phyloP scores from a whole-genome alignment of 2,329 filamentous ascomycete genomes.

The Diaporthe ilicicola region DNA sequence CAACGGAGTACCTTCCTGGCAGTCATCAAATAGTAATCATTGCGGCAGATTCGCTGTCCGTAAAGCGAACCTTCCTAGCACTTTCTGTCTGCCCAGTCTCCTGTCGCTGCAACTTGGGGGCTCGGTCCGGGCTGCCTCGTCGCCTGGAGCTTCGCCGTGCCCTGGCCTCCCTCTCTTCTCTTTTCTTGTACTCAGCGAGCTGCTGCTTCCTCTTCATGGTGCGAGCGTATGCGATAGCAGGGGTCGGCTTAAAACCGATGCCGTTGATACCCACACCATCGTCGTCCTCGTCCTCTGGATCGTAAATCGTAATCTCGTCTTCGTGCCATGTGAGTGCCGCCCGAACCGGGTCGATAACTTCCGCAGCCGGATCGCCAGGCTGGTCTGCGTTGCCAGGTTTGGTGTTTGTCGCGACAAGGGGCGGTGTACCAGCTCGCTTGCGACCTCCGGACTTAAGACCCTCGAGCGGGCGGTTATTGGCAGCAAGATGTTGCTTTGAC shows the following conservation, averaged over 20 bases:
- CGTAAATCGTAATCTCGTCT: constrained; percentile 73
- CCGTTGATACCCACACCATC: constrained; percentile 74
- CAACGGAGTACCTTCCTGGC: background rate
- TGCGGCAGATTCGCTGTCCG: constrained; percentile 45
- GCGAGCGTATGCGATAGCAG: constrained; percentile 66
- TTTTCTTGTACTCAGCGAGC: constrained; percentile 68
- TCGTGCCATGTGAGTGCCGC: constrained; percentile 73
- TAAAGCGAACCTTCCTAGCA: constrained; percentile 50
- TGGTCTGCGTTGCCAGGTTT: constrained; percentile 35
- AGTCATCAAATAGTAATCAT: constrained; percentile 30
- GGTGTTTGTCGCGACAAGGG: constrained; percentile 36
- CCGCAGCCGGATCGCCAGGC: constrained; percentile 44
- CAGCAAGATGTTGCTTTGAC: background rate
- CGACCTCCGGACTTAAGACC: constrained; percentile 10
- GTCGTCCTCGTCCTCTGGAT: constrained; percentile 71
- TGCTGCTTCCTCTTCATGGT: constrained; percentile 66
- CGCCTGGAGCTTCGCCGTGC: constrained; percentile 63
- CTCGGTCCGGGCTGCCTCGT: constrained; percentile 44
- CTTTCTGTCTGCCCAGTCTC: constrained; percentile 34
- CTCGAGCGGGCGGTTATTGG: constrained; percentile 15
- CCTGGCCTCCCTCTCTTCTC: constrained; percentile 68
- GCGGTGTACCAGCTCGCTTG: constrained; percentile 48
- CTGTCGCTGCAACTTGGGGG: constrained; percentile 39
- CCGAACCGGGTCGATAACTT: constrained; percentile 61
- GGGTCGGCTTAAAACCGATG: constrained; percentile 71